Conservation (phyloP, 2,329 filamentous ascomycete species). For the Nectriaceae sp. region DNA sequence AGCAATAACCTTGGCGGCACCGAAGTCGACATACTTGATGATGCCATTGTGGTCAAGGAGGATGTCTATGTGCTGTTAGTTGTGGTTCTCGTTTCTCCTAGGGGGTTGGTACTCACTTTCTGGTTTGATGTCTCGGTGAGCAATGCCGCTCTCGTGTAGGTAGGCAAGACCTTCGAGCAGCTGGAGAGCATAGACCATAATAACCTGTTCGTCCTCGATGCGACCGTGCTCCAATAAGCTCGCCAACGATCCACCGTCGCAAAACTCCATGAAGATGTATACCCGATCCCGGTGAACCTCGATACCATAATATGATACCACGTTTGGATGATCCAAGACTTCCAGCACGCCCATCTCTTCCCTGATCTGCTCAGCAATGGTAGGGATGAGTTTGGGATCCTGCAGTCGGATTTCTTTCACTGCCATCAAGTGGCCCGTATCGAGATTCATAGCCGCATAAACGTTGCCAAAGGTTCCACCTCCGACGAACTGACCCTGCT, state of each 20-base stretch:
- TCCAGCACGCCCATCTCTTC: constrained; percentile 98
- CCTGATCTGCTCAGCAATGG: constrained; percentile 88
- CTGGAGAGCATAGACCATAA: constrained; percentile 94
- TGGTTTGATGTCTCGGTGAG: constrained; percentile 96
- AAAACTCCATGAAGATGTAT: constrained; percentile 99
- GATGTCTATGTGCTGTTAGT: constrained; percentile 63
- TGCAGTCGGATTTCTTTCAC: constrained; percentile 98
- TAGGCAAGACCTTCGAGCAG: constrained; percentile 93
- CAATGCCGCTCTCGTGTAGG: constrained; percentile 86
- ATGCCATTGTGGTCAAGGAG: constrained; percentile 96
- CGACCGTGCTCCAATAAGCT: constrained; percentile 90
- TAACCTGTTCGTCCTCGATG: constrained; percentile 96
- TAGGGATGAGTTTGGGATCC: constrained; percentile 93
- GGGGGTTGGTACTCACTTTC: constrained; percentile 68
- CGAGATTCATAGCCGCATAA: constrained; percentile 95
- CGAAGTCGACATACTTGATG: constrained; percentile 99
- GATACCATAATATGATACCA: constrained; percentile 97
- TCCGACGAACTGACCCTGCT: constrained; percentile 97
- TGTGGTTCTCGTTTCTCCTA: neutral
- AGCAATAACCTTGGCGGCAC: constrained; percentile 94
- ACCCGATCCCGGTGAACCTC: constrained; percentile 98
- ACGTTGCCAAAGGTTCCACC: constrained; percentile 97
- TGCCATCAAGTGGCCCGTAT: constrained; percentile 95
- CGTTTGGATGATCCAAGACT: constrained; percentile 94
- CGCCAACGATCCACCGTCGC: constrained; percentile 90